Evolutionary conservation across 345 rosid species (phyloP), one percentile per base, ranked within the genome.

Genomic region (Brassica juncea): DNA sequence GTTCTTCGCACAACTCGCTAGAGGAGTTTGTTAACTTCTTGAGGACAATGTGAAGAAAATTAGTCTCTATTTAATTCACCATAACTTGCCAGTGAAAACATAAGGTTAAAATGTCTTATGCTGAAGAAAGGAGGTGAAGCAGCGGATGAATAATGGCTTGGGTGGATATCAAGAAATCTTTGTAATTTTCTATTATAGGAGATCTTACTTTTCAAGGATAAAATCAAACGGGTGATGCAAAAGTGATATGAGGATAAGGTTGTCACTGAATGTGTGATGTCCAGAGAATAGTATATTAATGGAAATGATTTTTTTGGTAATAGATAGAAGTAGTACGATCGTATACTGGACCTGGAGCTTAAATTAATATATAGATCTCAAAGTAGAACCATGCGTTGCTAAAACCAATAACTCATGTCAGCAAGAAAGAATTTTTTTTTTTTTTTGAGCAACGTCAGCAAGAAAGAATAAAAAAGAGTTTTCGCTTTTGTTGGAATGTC

Each of bases 371-470:
- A 42, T 68, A 64, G n/a, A 44, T 7, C 79, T 52, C 68, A 70
- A 80, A 70, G 67, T 68, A 75, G 83, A 75, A 70, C 72, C 80
- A 34, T 70, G 54, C 31, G 78, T 67, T 63, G 28, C 83, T 69
- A 21, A 74, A 68, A 62, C 6, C 75, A 74, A 60, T 23, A 59
- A 59, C 72, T 66, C 57, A 30, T n/a, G 64, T 52, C 57, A 52
- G 55, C 57, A 52, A 52, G 19, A n/a, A 52, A 12, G 21, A 52
- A 52, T 52, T n/a, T n/a, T n/a, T n/a, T n/a, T n/a, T n/a, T n/a
- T n/a, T n/a, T n/a, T n/a, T n/a, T n/a, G n/a, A n/a, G n/a, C n/a
- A n/a, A n/a, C n/a, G 64, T 52, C 57, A 52, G 55, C 57, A 52
- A 52, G 19, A n/a, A 52, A 12, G 21, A 52, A 52, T 52, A 47